Evolutionary conservation across 768 basidiomycete genomes (phyloP).

Genomic region (Pleurotus cornucopiae): DNA sequence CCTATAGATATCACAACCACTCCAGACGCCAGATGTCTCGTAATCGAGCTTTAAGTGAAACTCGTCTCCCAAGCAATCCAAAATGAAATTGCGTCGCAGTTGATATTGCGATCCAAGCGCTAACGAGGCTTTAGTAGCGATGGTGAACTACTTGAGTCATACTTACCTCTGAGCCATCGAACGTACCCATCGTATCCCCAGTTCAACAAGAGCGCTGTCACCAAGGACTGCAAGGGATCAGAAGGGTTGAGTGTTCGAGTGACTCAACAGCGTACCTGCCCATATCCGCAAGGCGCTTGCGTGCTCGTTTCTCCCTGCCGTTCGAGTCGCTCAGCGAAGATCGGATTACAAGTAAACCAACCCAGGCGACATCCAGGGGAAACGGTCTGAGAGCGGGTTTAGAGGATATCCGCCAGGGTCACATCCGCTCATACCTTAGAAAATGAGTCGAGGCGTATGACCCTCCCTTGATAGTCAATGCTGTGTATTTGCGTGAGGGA

Average conservation of each 20-base stretch:
- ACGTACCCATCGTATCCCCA: slow-evolving; percentile 74
- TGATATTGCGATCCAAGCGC: slow-evolving; percentile 55
- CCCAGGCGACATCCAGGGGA: slow-evolving; percentile 76
- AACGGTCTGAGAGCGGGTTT: slow-evolving; percentile 47
- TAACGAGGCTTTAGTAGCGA: slow-evolving; percentile 14
- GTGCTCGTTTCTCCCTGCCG: slow-evolving; percentile 67
- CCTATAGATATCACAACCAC: slow-evolving; percentile 39
- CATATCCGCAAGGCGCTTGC: slow-evolving; percentile 70
- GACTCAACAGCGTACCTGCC: slow-evolving; percentile 38
- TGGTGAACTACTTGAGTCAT: not conserved
- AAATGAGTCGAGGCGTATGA: slow-evolving; percentile 79
- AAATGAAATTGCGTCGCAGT: slow-evolving; percentile 54
- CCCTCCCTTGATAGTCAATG: slow-evolving; percentile 76
- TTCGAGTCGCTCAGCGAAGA: slow-evolving; percentile 74
- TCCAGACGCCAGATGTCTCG: slow-evolving; percentile 22
- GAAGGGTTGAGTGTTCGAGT: slow-evolving; percentile 9
- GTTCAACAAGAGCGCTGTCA: slow-evolving; percentile 54
- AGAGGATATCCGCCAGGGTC: not conserved
- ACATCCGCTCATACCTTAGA: slow-evolving; percentile 47
- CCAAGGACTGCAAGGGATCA: slow-evolving; percentile 34
- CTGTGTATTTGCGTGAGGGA: slow-evolving; percentile 20
- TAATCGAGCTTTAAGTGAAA: slow-evolving; percentile 50
- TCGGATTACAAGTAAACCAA: slow-evolving; percentile 74
- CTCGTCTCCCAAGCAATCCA: slow-evolving; percentile 60
- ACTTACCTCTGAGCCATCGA: slow-evolving; percentile 69